Percentiles rank a stretch among this genome's conserved stretches.
Evolutionary conservation across 2,329 filamentous ascomycete genomes (phyloP).

Genomic region (Incumbomyces lentus): DNA sequence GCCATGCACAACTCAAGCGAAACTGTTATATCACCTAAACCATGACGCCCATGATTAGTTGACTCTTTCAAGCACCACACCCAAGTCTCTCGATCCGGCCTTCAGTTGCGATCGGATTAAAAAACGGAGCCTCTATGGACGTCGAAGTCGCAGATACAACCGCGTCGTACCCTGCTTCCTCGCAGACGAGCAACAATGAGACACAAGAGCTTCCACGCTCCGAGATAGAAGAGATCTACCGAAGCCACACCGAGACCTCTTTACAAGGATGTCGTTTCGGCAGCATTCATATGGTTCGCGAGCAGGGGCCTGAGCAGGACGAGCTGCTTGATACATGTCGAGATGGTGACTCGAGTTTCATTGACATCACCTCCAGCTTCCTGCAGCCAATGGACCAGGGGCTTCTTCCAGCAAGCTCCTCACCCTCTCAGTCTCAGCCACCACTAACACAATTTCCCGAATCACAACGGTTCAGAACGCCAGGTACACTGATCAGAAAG

Average conservation of each 20-base stretch:
- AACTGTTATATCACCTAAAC: too few species aligned
- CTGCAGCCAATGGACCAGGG: constrained; percentile 17
- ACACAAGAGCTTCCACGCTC: constrained; percentile 38
- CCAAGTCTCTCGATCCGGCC: too few species aligned
- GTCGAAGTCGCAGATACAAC: not conserved
- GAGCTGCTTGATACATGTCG: constrained; percentile 30
- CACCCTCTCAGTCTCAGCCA: constrained; percentile 22
- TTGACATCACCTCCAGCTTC: constrained; percentile 33
- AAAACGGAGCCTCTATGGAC: not conserved
- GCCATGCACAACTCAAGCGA: too few species aligned
- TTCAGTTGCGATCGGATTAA: not conserved
- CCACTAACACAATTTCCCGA: constrained; percentile 35
- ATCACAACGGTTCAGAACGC: constrained; percentile 35
- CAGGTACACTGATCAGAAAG: constrained; percentile 31
- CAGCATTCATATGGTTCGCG: constrained; percentile 4
- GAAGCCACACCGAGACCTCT: constrained; percentile 26
- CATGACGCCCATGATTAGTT: too few species aligned
- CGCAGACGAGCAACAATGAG: constrained; percentile 28
- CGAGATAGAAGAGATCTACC: constrained; percentile 31
- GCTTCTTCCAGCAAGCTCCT: constrained; percentile 11
- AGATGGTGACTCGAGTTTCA: constrained; percentile 34
- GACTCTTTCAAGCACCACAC: too few species aligned
- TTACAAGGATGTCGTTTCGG: constrained; percentile 9
- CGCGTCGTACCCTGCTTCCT: constrained; percentile 25
- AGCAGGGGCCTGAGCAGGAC: constrained; percentile 19